Base-by-base conservation (phyloP, 2,329 filamentous ascomycete species). In the Paramyrothecium roridum region DNA sequence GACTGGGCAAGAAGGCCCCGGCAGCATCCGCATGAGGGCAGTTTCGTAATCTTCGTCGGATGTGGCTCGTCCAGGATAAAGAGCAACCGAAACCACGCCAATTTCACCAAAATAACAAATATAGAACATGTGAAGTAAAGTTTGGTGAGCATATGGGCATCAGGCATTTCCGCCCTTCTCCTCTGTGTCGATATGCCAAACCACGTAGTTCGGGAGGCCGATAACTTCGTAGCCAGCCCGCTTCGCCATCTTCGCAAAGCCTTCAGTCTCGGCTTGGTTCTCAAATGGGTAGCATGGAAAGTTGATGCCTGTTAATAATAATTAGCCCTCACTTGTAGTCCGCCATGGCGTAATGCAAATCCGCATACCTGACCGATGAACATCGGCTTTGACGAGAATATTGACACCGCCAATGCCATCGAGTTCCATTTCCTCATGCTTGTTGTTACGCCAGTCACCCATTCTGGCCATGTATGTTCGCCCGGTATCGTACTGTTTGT, bases 191-290 rank as follows among this genome's bases (percentile, higher is more conserved):
- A 96, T 90, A 71, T 99, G 95, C 95, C 95, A 99, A 56, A 99
- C 93, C 52, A 99, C 88, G 71, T 99, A 99, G 73, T 99, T 99
- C 46, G 93, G 95, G 54, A 99, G 79, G 48, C 95, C 95, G 63
- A 91, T 84, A 23, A 99, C 95, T 67, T 91, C 83, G 71, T 97
- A 98, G 48, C 95, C 95, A 19, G 95, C 95, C 60, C 92, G 83
- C 78, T 96, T 97, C 57, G 95, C 95, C 95, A 99, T 99, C 73
- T 96, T 96, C 40, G 95, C 95, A 68, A 99, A 99, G 8, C 95
- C 95, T 76, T 99, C 95, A 4, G 95, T 99, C 75, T 99, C 95
- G 60, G 95, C 95, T 77, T 99, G 95, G 74, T 99, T 98, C 72
- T 99, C 95, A 70, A 99, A 99, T 3, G 95, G 84, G 68, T 99